Conservation (phyloP, 2,329 filamentous ascomycete species). For the Paecilomyces dactylethromorphus region DNA sequence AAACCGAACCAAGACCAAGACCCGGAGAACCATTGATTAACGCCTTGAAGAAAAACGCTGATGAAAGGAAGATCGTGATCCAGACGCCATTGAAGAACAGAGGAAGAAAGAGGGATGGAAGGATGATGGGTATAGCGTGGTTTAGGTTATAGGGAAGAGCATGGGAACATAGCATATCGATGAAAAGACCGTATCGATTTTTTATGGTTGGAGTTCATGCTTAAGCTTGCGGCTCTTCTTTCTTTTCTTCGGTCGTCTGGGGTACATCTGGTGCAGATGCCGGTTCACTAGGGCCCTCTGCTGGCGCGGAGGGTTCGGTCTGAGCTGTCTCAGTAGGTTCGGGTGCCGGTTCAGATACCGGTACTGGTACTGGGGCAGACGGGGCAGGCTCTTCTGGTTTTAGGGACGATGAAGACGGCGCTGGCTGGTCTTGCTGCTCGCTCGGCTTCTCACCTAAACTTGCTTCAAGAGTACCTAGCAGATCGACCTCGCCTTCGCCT, state of each 20-base stretch:
- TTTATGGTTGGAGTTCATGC: background rate
- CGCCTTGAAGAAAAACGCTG: too few relatives aligned
- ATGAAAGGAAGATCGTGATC: too few relatives aligned
- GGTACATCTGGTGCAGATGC: background rate
- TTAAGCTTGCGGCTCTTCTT: background rate
- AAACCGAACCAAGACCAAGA: too few relatives aligned
- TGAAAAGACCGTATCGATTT: background rate
- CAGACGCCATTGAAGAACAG: too few relatives aligned
- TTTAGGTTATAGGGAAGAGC: background rate
- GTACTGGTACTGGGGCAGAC: background rate
- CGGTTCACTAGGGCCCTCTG: background rate
- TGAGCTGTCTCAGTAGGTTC: background rate
- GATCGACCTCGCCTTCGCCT: constrained; percentile 39
- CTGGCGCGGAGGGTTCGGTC: background rate
- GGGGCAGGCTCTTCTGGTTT: background rate
- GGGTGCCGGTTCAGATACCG: background rate
- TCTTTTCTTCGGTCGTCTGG: background rate
- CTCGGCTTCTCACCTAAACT: constrained; percentile 22
- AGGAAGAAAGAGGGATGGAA: background rate
- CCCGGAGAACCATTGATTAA: too few relatives aligned
- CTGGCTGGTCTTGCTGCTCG: constrained; percentile 4
- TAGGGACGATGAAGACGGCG: background rate
- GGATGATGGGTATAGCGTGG: too few relatives aligned
- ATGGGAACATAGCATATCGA: background rate
- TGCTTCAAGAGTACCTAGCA: constrained; percentile 43